These are phyloP conservation scores for Isabelozyma gotoi DNA, from an alignment of 805 yeast genomes.

Conservation along the genomic window DNA sequence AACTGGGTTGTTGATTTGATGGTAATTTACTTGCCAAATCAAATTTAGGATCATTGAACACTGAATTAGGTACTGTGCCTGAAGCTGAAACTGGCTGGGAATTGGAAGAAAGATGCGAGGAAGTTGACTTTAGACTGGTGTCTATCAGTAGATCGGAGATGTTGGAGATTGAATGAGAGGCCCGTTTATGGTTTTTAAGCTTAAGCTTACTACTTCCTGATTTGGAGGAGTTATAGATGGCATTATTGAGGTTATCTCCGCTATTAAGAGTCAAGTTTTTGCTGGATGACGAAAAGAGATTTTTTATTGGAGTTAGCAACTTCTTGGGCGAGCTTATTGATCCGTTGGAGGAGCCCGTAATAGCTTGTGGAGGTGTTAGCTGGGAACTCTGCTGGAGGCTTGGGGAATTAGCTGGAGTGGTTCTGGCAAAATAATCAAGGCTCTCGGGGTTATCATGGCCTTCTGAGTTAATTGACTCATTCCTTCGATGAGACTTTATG, in stretches of 20 bases:
- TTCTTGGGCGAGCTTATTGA: slow-evolving; percentile 32
- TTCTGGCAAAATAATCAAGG: slow-evolving; percentile 2
- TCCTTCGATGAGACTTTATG: slow-evolving; percentile 25
- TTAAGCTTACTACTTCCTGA: not conserved
- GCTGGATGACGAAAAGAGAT: slow-evolving; percentile 23
- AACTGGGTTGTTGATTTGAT: not conserved
- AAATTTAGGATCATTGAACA: too few relatives aligned
- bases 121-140: not conserved
- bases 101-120: not conserved
- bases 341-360: slow-evolving; percentile 2
- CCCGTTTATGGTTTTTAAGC: not conserved
- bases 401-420: slow-evolving; percentile 23
- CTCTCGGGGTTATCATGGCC: slow-evolving; percentile 1
- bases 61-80: too few relatives aligned
- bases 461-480: slow-evolving; percentile 14
- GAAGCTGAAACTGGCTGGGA: not conserved
- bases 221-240: not conserved
- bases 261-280: slow-evolving; percentile 1
- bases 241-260: not conserved
- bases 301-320: slow-evolving; percentile 35
- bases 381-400: slow-evolving; percentile 12
- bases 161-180: not conserved
- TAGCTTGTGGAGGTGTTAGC: slow-evolving; percentile 17
- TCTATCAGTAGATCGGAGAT: not conserved
- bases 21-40: not conserved